These are phyloP conservation scores for Hirsutella minnesotensis DNA, from an alignment of 2,329 filamentous ascomycete genomes.

Conservation along the genomic window DNA sequence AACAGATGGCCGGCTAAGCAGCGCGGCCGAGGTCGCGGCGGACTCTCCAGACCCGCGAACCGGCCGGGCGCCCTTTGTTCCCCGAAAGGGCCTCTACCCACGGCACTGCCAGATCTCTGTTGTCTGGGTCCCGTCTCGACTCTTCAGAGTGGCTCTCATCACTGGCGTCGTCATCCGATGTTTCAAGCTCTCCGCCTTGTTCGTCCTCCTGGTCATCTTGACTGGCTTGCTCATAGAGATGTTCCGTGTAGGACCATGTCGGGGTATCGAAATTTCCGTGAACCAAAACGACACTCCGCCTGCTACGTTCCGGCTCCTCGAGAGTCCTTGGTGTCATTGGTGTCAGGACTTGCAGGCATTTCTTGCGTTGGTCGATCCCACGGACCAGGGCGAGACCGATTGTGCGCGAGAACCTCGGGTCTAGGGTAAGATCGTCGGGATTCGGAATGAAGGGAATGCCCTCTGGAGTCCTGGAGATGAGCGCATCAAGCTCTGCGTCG, in stretches of 20 bases:
- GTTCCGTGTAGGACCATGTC: slow-evolving; percentile 59
- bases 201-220: slow-evolving; percentile 19
- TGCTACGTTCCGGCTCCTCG: slow-evolving; percentile 24
- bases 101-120: slow-evolving; percentile 25
- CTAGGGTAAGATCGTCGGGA: slow-evolving; percentile 37
- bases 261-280: slow-evolving; percentile 58
- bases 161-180: slow-evolving; percentile 22
- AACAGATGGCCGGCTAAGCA: slow-evolving; percentile 7
- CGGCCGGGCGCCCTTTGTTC: slow-evolving; percentile 42
- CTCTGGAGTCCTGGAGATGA: slow-evolving; percentile 25
- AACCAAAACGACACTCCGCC: slow-evolving; percentile 47
- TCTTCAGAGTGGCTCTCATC: slow-evolving; percentile 11
- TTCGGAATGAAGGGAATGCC: slow-evolving; percentile 52
- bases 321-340: slow-evolving; percentile 36
- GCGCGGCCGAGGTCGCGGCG: slow-evolving; percentile 46
- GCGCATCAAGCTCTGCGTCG: background rate
- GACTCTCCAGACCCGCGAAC: slow-evolving; percentile 51
- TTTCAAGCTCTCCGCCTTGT: slow-evolving; percentile 15
- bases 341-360: slow-evolving; percentile 52
- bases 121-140: slow-evolving; percentile 12
- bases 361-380: slow-evolving; percentile 46
- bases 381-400: slow-evolving; percentile 59
- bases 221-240: slow-evolving; percentile 32
- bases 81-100: slow-evolving; percentile 49
- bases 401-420: slow-evolving; percentile 46